These are phyloP conservation scores for Botrytis fragariae DNA, from an alignment of 2,329 filamentous ascomycete genomes.

Conservation along the genomic window DNA sequence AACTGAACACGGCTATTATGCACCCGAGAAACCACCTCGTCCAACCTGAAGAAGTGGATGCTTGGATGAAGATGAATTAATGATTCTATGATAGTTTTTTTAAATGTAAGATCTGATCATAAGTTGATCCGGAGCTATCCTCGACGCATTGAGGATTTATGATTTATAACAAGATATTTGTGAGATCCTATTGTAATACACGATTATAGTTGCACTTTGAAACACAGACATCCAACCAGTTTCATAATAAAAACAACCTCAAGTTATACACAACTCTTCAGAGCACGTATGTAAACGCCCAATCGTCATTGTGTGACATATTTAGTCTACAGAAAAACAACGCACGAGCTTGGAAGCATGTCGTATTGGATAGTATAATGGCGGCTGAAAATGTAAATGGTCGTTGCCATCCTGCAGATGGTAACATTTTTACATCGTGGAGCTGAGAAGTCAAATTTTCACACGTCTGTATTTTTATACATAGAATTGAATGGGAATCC, in stretches of 20 bases:
- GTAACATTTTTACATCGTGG: neutral
- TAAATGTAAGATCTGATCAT: neutral
- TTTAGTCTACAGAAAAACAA: neutral
- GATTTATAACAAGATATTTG: neutral
- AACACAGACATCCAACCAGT: neutral
- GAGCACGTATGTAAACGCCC: conserved; percentile 5
- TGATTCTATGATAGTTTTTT: neutral
- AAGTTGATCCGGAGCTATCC: neutral
- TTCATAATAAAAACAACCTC: neutral
- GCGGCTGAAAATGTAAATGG: neutral
- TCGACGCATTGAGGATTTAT: neutral
- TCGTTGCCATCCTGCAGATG: neutral
- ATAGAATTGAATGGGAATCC: neutral
- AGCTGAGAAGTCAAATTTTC: no score
- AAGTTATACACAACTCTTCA: neutral
- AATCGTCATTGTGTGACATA: neutral
- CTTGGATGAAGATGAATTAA: neutral
- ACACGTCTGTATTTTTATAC: neutral
- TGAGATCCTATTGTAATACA: neutral
- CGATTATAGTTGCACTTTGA: neutral
- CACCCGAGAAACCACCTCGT: conserved; percentile 16
- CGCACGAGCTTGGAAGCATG: neutral
- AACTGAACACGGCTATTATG: conserved; percentile 18
- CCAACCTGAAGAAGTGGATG: neutral
- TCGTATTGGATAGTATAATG: neutral